These are phyloP conservation scores for Phytopythium boreale DNA, from an alignment of 352 stramenopile genomes.

Conservation along the genomic window DNA sequence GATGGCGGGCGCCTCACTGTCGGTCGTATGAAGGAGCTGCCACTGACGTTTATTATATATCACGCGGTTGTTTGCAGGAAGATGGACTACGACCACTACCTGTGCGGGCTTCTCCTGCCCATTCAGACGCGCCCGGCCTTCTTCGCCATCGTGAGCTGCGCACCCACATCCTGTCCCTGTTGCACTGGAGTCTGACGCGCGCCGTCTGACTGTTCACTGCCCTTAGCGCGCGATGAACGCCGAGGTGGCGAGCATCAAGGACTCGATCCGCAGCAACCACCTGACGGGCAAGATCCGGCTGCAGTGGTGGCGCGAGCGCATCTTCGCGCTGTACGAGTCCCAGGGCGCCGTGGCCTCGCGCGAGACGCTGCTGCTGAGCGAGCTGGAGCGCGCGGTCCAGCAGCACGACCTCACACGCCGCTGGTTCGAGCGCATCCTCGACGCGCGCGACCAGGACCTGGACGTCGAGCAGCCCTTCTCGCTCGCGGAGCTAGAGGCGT, in stretches of 20 bases:
- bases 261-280: conserved; percentile 82
- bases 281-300: conserved; percentile 88
- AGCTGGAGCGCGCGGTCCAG: conserved; percentile 61
- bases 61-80: conserved; percentile 33
- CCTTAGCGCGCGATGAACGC: conserved; percentile 85
- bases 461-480: conserved; percentile 70
- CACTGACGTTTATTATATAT: background rate
- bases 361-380: conserved; percentile 69
- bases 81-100: conserved; percentile 84
- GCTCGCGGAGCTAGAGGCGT: conserved; percentile 77
- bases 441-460: conserved; percentile 87
- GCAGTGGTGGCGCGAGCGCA: conserved; percentile 90
- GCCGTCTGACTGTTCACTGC: background rate
- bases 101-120: conserved; percentile 70
- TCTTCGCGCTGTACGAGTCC: conserved; percentile 64
- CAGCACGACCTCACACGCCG: conserved; percentile 77
- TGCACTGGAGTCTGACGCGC: background rate
- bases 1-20: background rate
- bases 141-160: conserved; percentile 70
- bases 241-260: conserved; percentile 88
- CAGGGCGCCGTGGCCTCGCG: conserved; percentile 11
- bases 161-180: background rate
- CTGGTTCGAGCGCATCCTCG: conserved; percentile 91
- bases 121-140: conserved; percentile 56
- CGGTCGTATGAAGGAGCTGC: background rate